Evolutionary conservation across 768 basidiomycete genomes (phyloP).

Genomic region (Russula emetica): DNA sequence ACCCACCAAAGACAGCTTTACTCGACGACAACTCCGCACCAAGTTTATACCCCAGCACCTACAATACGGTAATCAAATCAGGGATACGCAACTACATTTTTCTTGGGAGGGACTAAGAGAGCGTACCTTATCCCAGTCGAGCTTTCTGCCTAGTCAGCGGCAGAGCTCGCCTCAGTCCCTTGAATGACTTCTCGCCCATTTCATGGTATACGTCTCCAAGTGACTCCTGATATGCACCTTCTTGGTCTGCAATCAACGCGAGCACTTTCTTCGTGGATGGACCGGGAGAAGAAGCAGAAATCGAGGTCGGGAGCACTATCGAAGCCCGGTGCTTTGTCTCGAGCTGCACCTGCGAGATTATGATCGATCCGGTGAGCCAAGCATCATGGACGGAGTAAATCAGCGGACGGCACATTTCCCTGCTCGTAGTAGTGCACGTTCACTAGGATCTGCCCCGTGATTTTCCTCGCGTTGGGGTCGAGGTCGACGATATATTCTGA

Average conservation of each 20-base stretch:
- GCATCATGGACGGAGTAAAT: neutral
- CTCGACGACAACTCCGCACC: constrained; percentile 71
- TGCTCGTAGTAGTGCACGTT: constrained; percentile 98
- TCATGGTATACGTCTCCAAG: constrained; percentile 80
- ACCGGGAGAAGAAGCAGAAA: constrained; percentile 48
- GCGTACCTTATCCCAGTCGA: constrained; percentile 90
- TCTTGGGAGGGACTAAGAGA: neutral
- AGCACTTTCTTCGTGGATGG: constrained; percentile 66
- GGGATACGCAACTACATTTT: neutral
- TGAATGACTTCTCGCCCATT: constrained; percentile 93
- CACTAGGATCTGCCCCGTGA: constrained; percentile 70
- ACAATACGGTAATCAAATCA: constrained; percentile 16
- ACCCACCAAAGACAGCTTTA: constrained; percentile 49
- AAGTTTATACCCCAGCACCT: constrained; percentile 63
- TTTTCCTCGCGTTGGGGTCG: constrained; percentile 50
- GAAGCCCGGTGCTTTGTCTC: constrained; percentile 66
- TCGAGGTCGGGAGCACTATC: constrained; percentile 57
- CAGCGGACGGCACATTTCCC: constrained; percentile 64
- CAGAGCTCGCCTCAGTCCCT: constrained; percentile 80
- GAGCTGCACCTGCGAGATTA: constrained; percentile 74
- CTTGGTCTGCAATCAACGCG: constrained; percentile 76
- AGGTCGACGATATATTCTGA: constrained; percentile 79
- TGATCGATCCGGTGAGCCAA: neutral
- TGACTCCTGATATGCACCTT: constrained; percentile 71
- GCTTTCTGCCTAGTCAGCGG: constrained; percentile 89